phyloP scores from a whole-genome alignment of 2,329 filamentous ascomycete genomes.

The Epichloe bromicola region DNA sequence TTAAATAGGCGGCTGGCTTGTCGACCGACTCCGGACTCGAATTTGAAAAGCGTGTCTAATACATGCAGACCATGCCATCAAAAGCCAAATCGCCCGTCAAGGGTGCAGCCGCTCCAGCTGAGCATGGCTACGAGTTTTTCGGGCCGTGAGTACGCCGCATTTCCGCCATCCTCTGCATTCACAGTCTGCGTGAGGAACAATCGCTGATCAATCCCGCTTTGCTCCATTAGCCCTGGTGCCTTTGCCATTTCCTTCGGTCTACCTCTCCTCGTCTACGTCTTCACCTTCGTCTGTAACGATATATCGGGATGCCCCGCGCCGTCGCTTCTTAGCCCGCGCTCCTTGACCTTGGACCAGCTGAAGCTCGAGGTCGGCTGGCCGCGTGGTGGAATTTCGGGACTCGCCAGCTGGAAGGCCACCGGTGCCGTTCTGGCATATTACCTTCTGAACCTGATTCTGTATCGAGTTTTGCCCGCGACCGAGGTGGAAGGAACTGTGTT shows the following conservation, averaged over 20 bases:
- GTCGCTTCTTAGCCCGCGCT: constrained; percentile 60
- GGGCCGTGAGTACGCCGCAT: constrained; percentile 30
- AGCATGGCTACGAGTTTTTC: constrained; percentile 38
- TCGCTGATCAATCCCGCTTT: background rate
- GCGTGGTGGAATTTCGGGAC: constrained; percentile 50
- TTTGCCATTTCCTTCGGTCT: constrained; percentile 68
- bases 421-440: constrained; percentile 69
- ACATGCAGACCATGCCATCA: constrained; percentile 17
- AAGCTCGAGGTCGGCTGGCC: constrained; percentile 79
- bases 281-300: constrained; percentile 85
- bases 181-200: background rate
- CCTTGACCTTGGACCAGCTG: constrained; percentile 56
- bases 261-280: constrained; percentile 64
- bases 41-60: background rate
- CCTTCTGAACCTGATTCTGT: constrained; percentile 58
- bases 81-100: constrained; percentile 16
- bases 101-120: constrained; percentile 10
- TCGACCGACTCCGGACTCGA: background rate
- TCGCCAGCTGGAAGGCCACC: constrained; percentile 57
- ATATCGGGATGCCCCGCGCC: constrained; percentile 81
- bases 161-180: background rate
- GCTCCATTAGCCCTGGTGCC: constrained; percentile 51
- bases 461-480: constrained; percentile 62
- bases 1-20: background rate
- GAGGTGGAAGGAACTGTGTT: constrained; percentile 60